Base-by-base conservation (phyloP, 441 rosid species). In the Flueggea neowawraea region DNA sequence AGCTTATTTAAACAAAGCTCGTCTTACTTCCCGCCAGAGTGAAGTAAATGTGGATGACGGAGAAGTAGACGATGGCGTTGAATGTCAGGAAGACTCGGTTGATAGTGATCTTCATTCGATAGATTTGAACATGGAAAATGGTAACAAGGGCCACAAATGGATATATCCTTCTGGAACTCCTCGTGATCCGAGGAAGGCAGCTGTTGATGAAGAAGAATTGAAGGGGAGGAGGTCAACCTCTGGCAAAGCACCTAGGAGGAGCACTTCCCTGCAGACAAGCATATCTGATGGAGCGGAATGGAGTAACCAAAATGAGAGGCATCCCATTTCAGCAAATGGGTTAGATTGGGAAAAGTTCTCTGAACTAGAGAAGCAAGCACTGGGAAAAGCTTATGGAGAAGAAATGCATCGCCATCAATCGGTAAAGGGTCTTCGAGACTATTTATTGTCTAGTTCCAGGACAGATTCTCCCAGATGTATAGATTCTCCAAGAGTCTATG, bases 101-200 rank as follows among this genome's bases (percentile, higher is more conserved):
- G 96, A 94, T 69, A 88, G 97, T 61, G 97, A 91, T 69, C 87
- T 89, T 61, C 94, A 91, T 67, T 89, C 95, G 44, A 86, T 89
- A 74, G 96, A 95, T 67, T 69, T 91, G 71, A 85, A 85, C 73
- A 80, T 81, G 76, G 96, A 89, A 59, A 78, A 70, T 69, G 70
- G 52, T 54, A 75, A 72, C 63, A 86, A 79, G 74, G 84, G 74
- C 79, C 84, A 82, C 69, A 83, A 83, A 53, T 88, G 88, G 97
- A 78, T 73, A 15, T 75, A 74, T 51, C 75, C 79, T 69, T 62
- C 79, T 22, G 80, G 65, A 54, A 69, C 74, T 51, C 71, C 76
- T 54, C 75, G 31, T 32, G 76, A 79, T 73, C 58, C 75, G 10
- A 72, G 83, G 65, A 73, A 63, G 45, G 54, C 55, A 39, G 71